phyloP scores from a whole-genome alignment of 2,329 filamentous ascomycete species.

The Coniochaeta hoffmannii region DNA sequence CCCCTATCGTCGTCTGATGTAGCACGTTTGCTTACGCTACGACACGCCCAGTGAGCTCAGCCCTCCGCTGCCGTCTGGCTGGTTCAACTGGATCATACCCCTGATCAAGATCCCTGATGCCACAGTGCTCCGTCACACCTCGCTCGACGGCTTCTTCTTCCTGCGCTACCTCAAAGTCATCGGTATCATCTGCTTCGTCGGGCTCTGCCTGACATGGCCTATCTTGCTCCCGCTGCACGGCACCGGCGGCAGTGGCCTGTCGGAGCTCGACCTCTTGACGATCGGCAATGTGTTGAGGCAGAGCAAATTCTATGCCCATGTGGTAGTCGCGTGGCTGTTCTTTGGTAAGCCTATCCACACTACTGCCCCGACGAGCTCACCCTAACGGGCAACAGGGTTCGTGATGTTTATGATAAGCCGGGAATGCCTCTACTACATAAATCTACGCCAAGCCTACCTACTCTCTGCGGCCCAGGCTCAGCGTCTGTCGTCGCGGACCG shows the following conservation, averaged over 20 bases:
- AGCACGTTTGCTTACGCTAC: background rate
- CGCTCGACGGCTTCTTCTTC: constrained; percentile 82
- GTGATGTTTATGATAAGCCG: constrained; percentile 84
- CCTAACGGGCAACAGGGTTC: constrained; percentile 46
- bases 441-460: constrained; percentile 89
- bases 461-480: constrained; percentile 75
- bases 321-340: constrained; percentile 73
- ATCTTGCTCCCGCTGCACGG: constrained; percentile 78
- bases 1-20: constrained; percentile 44
- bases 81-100: constrained; percentile 53
- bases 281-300: constrained; percentile 46
- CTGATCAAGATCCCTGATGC: constrained; percentile 63
- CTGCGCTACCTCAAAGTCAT: constrained; percentile 76
- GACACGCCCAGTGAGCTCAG: constrained; percentile 41
- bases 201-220: constrained; percentile 76
- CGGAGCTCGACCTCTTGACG: constrained; percentile 59
- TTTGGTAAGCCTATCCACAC: constrained; percentile 38
- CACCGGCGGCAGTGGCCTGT: constrained; percentile 60
- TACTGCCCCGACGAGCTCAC: background rate
- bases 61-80: constrained; percentile 45
- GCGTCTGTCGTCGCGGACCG: constrained; percentile 81
- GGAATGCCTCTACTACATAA: constrained; percentile 89
- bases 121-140: constrained; percentile 78
- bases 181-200: constrained; percentile 71
- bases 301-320: constrained; percentile 70